Conservation (phyloP, 345 rosid genomes). For the Moringa oleifera region DNA sequence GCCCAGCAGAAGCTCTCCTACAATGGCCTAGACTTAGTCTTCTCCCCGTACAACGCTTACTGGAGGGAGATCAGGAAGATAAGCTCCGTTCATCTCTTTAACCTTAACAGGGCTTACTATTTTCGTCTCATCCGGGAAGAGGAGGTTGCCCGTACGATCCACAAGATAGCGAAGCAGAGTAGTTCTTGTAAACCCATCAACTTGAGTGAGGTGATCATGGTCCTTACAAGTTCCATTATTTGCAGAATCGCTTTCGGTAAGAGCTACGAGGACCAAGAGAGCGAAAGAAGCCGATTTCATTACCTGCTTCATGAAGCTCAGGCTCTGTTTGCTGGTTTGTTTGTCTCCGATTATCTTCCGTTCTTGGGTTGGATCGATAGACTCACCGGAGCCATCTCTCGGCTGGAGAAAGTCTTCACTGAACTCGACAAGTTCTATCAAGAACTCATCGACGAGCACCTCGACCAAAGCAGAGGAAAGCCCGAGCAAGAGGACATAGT, state of each 20-base stretch:
- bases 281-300: constrained; percentile 14
- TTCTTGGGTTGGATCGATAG: constrained; percentile 24
- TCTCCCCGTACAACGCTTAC: too few relatives aligned
- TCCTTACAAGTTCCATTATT: constrained; percentile 13
- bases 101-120: constrained; percentile 11
- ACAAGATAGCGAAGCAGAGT: constrained; percentile 8
- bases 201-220: constrained; percentile 12
- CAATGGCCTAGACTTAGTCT: too few relatives aligned
- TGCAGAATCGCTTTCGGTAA: constrained; percentile 31
- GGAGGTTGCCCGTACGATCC: constrained; percentile 14
- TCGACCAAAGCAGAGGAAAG: constrained; percentile 6
- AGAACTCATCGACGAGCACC: constrained; percentile 30
- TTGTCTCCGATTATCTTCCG: constrained; percentile 25
- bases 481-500: constrained; percentile 22
- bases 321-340: constrained; percentile 19
- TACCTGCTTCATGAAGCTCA: constrained; percentile 18
- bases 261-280: constrained; percentile 19
- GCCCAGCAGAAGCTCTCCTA: too few relatives aligned
- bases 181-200: constrained; percentile 2
- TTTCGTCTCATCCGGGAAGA: constrained; percentile 16
- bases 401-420: constrained; percentile 17
- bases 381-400: constrained; percentile 12
- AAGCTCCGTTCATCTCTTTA: constrained; percentile 23
- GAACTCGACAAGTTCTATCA: constrained; percentile 27
- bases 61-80: constrained; percentile 28